Conservation (phyloP, 2,329 filamentous ascomycete genomes). For the Hyphodiscus sp. region DNA sequence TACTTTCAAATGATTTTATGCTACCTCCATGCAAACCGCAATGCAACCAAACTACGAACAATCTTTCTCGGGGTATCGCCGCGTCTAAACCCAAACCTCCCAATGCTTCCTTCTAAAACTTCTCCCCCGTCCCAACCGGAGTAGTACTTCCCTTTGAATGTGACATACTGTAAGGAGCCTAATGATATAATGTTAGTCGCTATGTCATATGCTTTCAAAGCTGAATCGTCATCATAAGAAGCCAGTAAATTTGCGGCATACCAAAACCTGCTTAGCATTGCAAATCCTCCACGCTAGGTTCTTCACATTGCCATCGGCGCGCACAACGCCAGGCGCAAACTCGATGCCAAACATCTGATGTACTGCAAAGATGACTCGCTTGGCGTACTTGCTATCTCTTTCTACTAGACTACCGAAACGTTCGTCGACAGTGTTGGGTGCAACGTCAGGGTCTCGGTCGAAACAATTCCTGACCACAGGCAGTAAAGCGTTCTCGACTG, state of each 20-base stretch:
- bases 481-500: slow-evolving; percentile 71
- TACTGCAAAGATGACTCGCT: slow-evolving; percentile 86
- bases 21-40: neutral
- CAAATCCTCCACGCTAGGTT: slow-evolving; percentile 93
- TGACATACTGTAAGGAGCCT: slow-evolving; percentile 31
- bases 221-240: slow-evolving; percentile 1
- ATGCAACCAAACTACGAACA: neutral
- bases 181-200: slow-evolving; percentile 2
- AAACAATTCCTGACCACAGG: slow-evolving; percentile 88
- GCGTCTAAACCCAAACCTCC: neutral
- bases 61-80: neutral
- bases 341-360: slow-evolving; percentile 97
- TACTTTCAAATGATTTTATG: neutral
- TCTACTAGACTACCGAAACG: slow-evolving; percentile 80
- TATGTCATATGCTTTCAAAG: neutral
- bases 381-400: slow-evolving; percentile 81
- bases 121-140: slow-evolving; percentile 16
- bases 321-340: slow-evolving; percentile 86
- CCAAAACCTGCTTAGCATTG: slow-evolving; percentile 91
- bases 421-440: slow-evolving; percentile 72
- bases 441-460: slow-evolving; percentile 85
- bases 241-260: slow-evolving; percentile 33
- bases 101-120: slow-evolving; percentile 3
- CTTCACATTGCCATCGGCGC: slow-evolving; percentile 81
- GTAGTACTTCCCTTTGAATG: slow-evolving; percentile 27